Percentiles rank a stretch among this genome's conserved stretches.
Evolutionary conservation across 106 monocot genomes (phyloP).

Genomic region (Posidonia australis): DNA sequence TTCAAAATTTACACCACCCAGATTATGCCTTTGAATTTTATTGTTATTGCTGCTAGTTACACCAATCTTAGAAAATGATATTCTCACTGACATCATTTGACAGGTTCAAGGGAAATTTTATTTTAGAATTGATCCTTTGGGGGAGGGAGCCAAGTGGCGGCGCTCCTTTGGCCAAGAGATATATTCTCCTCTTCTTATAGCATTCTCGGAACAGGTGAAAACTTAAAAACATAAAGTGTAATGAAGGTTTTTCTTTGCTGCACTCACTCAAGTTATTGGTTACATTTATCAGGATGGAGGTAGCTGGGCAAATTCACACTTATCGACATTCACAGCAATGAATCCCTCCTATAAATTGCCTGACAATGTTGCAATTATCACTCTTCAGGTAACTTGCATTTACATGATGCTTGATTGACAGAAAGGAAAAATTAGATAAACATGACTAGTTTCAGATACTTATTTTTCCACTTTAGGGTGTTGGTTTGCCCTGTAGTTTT

Average conservation of each 20-base stretch:
- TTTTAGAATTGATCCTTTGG: constrained; percentile 67
- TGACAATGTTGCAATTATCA: constrained; percentile 84
- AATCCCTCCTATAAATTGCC: constrained; percentile 82
- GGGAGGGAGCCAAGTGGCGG: constrained; percentile 93
- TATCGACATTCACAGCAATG: constrained; percentile 64
- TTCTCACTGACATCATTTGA: neutral
- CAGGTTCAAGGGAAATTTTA: constrained; percentile 87
- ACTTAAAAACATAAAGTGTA: neutral
- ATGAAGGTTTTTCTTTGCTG: neutral
- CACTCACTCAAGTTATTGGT: neutral
- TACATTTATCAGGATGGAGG: constrained; percentile 40
- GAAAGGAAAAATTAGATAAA: neutral
- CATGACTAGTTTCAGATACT: neutral
- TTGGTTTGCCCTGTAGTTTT: too few relatives aligned
- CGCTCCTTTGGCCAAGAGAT: constrained; percentile 83
- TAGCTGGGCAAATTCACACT: constrained; percentile 55
- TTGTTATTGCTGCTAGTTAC: too few relatives aligned
- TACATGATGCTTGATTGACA: neutral
- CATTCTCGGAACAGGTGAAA: constrained; percentile 78
- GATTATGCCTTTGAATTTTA: too few relatives aligned
- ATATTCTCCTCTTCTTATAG: constrained; percentile 85
- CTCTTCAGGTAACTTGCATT: constrained; percentile 60
- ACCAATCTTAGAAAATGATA: neutral
- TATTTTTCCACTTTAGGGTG: too few relatives aligned
- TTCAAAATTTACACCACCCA: too few relatives aligned